A percentile compares a stretch with the other conserved stretches of the same genome.
These are phyloP conservation scores for Neospermospora avenae DNA, from an alignment of 2,329 filamentous ascomycete species.

Conservation along the genomic window DNA sequence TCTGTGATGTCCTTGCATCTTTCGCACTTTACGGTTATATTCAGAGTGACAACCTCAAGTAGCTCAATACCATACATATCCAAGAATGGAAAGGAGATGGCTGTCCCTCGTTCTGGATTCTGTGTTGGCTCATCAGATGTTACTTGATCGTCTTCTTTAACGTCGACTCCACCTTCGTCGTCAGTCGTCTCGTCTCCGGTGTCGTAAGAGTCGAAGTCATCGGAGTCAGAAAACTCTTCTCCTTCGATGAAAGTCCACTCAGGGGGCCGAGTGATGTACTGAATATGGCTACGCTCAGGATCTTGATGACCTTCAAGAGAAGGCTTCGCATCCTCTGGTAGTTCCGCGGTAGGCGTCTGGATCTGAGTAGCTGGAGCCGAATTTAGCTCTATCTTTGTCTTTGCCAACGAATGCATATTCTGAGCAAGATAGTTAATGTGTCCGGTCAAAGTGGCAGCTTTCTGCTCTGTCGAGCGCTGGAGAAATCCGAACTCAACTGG, in stretches of 20 bases:
- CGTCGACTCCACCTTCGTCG: conserved; percentile 42
- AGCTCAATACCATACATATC: conserved; percentile 77
- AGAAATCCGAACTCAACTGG: conserved; percentile 64
- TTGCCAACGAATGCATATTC: conserved; percentile 66
- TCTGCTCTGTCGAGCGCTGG: conserved; percentile 52
- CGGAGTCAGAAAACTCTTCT: conserved; percentile 45
- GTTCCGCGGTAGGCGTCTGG: background rate
- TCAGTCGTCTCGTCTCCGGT: conserved; percentile 30
- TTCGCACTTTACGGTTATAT: conserved; percentile 71
- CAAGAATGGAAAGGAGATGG: conserved; percentile 73
- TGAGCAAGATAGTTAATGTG: conserved; percentile 73
- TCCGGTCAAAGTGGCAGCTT: conserved; percentile 62
- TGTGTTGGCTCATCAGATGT: conserved; percentile 19
- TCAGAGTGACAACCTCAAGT: conserved; percentile 64
- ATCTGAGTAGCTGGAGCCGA: conserved; percentile 7
- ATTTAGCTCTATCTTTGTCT: conserved; percentile 42
- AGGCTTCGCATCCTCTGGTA: conserved; percentile 11
- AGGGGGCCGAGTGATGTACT: conserved; percentile 70
- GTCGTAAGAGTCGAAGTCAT: conserved; percentile 44
- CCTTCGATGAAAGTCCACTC: conserved; percentile 59
- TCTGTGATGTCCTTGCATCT: conserved; percentile 75
- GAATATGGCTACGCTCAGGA: conserved; percentile 59
- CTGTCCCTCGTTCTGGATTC: conserved; percentile 63
- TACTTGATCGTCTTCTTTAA: conserved; percentile 36
- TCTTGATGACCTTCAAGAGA: conserved; percentile 29